Base-by-base conservation (phyloP, 164 flowering plant species). In the Magnolia officinalis region DNA sequence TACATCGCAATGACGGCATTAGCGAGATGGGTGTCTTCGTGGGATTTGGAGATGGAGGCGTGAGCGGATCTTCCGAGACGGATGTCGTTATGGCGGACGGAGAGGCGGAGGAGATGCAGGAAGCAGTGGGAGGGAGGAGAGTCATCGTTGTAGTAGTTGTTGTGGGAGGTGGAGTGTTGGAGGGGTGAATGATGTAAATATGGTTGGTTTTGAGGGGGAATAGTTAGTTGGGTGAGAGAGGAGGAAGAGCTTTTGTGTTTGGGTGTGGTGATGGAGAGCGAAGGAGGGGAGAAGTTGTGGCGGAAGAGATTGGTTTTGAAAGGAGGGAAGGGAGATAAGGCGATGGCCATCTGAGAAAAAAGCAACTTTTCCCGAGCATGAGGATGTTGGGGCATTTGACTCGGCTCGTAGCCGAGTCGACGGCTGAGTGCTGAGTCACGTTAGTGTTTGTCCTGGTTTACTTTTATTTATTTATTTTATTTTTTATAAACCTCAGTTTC, bases 1-100 rank as follows among this genome's bases (percentile, higher is more conserved):
- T 73, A 73, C 67, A 63, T 31, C 50, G 63, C 55, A 2, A 73
- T 24, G 75, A 73, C 66, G 66, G 67, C 19, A 31, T 73, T 73
- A 67, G 13, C 14, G n/a, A 29, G 67, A 31, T 16, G 26, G 67
- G 75, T 18, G 52, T 58, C 49, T 52, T 63, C 21, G 50, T 24
- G 21, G 67, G 21, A 4, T 59, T 58, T 58, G 23, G 21, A 9
- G 10, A 61, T 11, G 45, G 37, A 11, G 16, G 75, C 65, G 50
- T 55, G 75, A 24, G 37, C 26, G 50, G 67, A 19, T n/a, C 63
- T 59, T 23, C 75, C 51, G 51, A 73, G 24, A 3, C 8, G 66
- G 66, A 61, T 10, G 21, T 63, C 67, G 31, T n/a, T 3, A 1
- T 10, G 37, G 59, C 1, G 50, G 49, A 19, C 50, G 13, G 24